Evolutionary conservation across 2,329 filamentous ascomycete genomes (phyloP).

Genomic region (Nemania serpens): DNA sequence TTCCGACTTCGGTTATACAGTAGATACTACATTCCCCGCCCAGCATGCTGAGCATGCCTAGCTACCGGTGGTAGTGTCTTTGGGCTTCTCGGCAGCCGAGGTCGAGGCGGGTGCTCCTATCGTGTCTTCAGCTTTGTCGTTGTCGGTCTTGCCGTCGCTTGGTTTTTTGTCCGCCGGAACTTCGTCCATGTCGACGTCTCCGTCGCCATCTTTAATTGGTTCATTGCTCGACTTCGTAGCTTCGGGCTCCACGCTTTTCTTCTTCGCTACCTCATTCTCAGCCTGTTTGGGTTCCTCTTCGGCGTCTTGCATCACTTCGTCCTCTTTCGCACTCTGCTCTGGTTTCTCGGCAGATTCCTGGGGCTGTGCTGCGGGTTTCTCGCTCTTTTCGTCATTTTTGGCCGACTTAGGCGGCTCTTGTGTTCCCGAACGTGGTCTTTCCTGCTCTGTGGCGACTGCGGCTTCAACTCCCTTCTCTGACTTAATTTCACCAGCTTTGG

Average conservation of each 20-base stretch:
- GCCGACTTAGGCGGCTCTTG: conserved; percentile 44
- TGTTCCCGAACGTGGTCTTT: conserved; percentile 32
- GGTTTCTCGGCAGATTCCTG: conserved; percentile 25
- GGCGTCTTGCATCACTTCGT: conserved; percentile 38
- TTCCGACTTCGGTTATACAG: not conserved
- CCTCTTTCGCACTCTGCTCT: conserved; percentile 27
- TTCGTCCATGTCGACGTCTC: conserved; percentile 58
- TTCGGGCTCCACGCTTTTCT: conserved; percentile 33
- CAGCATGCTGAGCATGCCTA: conserved; percentile 11
- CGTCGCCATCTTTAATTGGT: conserved; percentile 50
- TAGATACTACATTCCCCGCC: conserved; percentile 2
- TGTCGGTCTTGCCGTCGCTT: conserved; percentile 40
- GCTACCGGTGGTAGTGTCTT: conserved; percentile 20
- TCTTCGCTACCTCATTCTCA: conserved; percentile 31
- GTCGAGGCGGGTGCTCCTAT: conserved; percentile 16
- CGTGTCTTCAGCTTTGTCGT: conserved; percentile 25
- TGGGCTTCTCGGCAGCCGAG: conserved; percentile 20
- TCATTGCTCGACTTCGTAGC: conserved; percentile 31
- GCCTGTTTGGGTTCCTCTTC: conserved; percentile 24
- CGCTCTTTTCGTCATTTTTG: conserved; percentile 28
- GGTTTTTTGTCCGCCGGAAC: conserved; percentile 44
- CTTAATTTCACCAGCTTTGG: conserved; percentile 32
- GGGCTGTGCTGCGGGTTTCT: conserved; percentile 21
- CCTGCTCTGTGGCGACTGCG: conserved; percentile 31
- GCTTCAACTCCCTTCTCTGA: conserved; percentile 28